These are phyloP conservation scores for Caryocar brasiliense DNA, from an alignment of 441 rosid genomes.

Conservation along the genomic window DNA sequence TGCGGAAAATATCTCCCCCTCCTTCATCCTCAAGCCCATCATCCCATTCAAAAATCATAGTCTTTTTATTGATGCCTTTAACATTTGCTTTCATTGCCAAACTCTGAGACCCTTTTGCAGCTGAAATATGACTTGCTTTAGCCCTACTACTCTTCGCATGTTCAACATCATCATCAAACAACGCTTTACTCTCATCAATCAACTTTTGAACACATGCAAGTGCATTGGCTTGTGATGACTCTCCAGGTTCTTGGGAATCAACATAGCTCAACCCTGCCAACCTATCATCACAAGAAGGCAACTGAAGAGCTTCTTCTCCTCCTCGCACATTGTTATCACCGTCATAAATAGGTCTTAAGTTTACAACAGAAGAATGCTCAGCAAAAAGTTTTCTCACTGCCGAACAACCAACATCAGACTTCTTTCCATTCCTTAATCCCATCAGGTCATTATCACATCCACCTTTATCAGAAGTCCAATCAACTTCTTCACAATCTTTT, in stretches of 20 bases:
- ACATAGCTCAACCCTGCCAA: conserved; percentile 65
- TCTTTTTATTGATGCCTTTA: conserved; percentile 18
- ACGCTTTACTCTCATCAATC: conserved; percentile 41
- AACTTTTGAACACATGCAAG: conserved; percentile 69
- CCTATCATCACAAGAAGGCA: conserved; percentile 20
- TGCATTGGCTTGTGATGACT: conserved; percentile 61
- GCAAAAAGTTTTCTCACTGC: conserved; percentile 52
- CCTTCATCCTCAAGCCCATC: conserved; percentile 76
- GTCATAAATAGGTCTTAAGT: conserved; percentile 11
- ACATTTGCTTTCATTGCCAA: conserved; percentile 50
- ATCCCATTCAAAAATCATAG: conserved; percentile 66
- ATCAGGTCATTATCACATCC: conserved; percentile 16
- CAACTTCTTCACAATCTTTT: conserved; percentile 20
- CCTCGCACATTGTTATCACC: conserved; percentile 17
- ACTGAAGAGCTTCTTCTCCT: conserved; percentile 16
- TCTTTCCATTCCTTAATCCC: conserved; percentile 24
- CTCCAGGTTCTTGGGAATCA: conserved; percentile 93
- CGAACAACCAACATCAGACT: conserved; percentile 20
- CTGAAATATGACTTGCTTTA: conserved; percentile 25
- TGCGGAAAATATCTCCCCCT: conserved; percentile 65
- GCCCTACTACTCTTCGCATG: conserved; percentile 30
- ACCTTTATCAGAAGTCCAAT: conserved; percentile 17
- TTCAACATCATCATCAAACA: conserved; percentile 35
- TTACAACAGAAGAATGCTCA: conserved; percentile 25
- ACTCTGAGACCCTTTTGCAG: conserved; percentile 52